A percentile compares a stretch with the other conserved stretches of the same genome.
These are phyloP conservation scores for Saccharomycopsis microspora DNA, from an alignment of 805 yeast genomes.

Conservation along the genomic window DNA sequence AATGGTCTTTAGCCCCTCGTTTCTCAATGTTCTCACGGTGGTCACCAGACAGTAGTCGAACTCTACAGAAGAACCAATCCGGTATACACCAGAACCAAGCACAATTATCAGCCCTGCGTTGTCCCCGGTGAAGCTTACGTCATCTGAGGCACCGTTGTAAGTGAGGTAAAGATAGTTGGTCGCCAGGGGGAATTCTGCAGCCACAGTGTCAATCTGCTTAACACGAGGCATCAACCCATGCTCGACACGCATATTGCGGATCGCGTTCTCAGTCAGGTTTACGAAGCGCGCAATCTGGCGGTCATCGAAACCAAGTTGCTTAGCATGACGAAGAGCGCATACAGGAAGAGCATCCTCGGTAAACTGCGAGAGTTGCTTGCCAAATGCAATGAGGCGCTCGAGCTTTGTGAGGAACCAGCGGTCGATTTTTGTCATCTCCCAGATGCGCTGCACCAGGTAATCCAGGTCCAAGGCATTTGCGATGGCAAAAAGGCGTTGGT, in stretches of 20 bases:
- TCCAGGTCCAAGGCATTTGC: constrained; percentile 89
- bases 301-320: constrained; percentile 94
- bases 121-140: constrained; percentile 45
- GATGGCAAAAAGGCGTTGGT: constrained; percentile 89
- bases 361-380: constrained; percentile 44
- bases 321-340: constrained; percentile 64
- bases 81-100: constrained; percentile 94
- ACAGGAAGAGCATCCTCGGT: constrained; percentile 46
- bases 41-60: constrained; percentile 99
- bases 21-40: constrained; percentile 87
- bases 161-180: constrained; percentile 94
- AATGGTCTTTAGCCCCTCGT: constrained; percentile 77
- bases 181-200: constrained; percentile 96
- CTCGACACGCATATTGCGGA: constrained; percentile 80
- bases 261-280: constrained; percentile 84
- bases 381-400: constrained; percentile 61
- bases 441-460: constrained; percentile 84
- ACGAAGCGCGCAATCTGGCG: constrained; percentile 88
- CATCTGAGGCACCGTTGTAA: constrained; percentile 83
- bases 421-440: constrained; percentile 86
- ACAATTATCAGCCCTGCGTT: constrained; percentile 87
- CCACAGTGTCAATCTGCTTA: constrained; percentile 95
- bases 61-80: constrained; percentile 98
- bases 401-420: constrained; percentile 93
- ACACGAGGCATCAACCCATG: constrained; percentile 84